Evolutionary conservation across 2,329 filamentous ascomycete species (phyloP), one percentile per base, ranked within the genome.

Genomic region (Epicoccum nigrum): DNA sequence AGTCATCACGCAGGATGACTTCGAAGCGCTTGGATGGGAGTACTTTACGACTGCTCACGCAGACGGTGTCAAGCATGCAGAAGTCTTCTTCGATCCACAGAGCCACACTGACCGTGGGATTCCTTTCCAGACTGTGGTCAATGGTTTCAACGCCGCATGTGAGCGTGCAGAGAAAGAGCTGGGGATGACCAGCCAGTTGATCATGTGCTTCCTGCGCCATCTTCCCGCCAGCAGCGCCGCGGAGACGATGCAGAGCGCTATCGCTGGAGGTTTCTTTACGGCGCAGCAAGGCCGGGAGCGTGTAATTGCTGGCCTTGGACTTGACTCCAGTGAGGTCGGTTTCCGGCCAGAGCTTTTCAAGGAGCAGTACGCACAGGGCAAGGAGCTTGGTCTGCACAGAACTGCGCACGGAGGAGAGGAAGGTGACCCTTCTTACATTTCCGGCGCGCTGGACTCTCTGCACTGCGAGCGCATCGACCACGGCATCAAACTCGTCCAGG

Each of bases 31-130:
- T 9, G 87, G 87, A 4, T 88, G 84, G 77, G 81, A 83, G 55
- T 92, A 92, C 74, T 88, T 92, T 69, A 65, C 77, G 25, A 83
- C 81, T 51, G 88, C 87, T 2, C 79, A 83, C 25, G 74, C 74
- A 1, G 84, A 90, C 55, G 83, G 84, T 30, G 85, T 92, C 1
- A 79, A 83, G 40, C 88, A 92, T 65, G 86, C 86, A 12, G 89
- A 92, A 71, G 81, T 91, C 58, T 92, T 91, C 76, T 92, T 92
- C 74, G 89, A 92, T 69, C 88, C 89, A 1, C 88, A 92, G 71
- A 87, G 86, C 1, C 89, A 92, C 70, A 81, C 84, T 4, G 75
- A 74, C 11, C 81, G 88, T 15, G 86, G 86, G 4, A 74, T 92
- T 3, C 59, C 78, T 7, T 87, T 89, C 65, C 75, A 80, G 13